Base-by-base conservation (phyloP, 495 filamentous ascomycete species). In the Neurospora sp. region DNA sequence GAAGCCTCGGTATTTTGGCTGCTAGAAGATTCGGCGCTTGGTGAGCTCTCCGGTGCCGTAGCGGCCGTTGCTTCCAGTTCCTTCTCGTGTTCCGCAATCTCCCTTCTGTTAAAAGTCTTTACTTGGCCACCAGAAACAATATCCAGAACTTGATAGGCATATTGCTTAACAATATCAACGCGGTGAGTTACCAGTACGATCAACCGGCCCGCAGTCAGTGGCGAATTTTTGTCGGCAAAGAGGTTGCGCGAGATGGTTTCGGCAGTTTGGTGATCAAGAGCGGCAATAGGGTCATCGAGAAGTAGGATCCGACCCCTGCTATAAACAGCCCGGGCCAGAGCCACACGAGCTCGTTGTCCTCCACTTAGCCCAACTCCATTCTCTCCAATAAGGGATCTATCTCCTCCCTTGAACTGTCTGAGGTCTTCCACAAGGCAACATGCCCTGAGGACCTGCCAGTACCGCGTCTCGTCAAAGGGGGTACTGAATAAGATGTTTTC, bases 281-380 rank as follows among this genome's bases (percentile, higher is more conserved):
- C 95, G 27, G 95, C 96, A 22, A 99, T 86, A 72, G 94, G 91
- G 79, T 99, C 96, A 77, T 99, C 96, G n/a, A 98, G 86, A 5
- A 99, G 84, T 75, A 98, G 92, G 71, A 98, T 89, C 78, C 97
- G 92, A 8, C 94, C 92, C 65, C 92, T 87, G 76, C 96, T 93
- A 79, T 99, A 99, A 1, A 99, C 91, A 70, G 96, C 96, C 78
- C 96, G 85, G 5, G 96, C 96, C 70, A 99, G 85, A 3, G 94
- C 96, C 73, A 99, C 86, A 27, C 96, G 89, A 47, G 96, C 96
- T 81, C 93, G 97, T 80, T 99, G 96, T 40, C 96, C 96, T 44
- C 96, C 96, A 4, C 94, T 97, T 12, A 99, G 87, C 1, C 95
- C 97, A 59, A 98, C 97, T 0, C 96, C 96, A 75, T 96, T 91